phyloP scores from a whole-genome alignment of 1,284 basidiomycete species.

The Papiliotrema flavescens region DNA sequence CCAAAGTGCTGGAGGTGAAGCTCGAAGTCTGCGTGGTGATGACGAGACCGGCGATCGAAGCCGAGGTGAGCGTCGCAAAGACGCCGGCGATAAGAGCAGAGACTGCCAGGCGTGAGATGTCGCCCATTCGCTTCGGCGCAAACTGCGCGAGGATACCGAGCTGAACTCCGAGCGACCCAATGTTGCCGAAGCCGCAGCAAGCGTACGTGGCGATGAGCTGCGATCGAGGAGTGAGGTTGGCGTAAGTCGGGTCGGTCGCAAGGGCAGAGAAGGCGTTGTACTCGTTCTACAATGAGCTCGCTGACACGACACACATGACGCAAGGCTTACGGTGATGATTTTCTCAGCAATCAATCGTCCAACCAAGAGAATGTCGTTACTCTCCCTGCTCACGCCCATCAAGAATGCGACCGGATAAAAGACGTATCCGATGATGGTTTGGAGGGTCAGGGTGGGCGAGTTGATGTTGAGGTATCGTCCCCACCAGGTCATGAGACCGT shows the following conservation, averaged over 20 bases:
- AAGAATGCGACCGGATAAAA: constrained; percentile 85
- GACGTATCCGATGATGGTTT: constrained; percentile 79
- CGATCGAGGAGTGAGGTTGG: constrained; percentile 20
- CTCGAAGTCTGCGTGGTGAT: constrained; percentile 9
- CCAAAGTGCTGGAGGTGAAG: neutral
- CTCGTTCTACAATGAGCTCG: constrained; percentile 17
- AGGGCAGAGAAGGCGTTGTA: constrained; percentile 69
- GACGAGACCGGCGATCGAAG: constrained; percentile 22
- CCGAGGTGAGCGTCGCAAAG: constrained; percentile 24
- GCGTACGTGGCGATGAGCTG: constrained; percentile 48
- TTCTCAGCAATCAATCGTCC: constrained; percentile 73
- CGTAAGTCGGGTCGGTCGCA: constrained; percentile 14
- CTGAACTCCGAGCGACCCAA: constrained; percentile 74
- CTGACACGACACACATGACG: too few species aligned
- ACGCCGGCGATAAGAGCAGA: constrained; percentile 63
- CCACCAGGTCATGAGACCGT: constrained; percentile 84
- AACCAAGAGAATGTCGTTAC: constrained; percentile 42
- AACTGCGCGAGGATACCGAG: constrained; percentile 81
- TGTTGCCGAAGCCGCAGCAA: constrained; percentile 84
- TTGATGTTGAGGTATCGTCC: constrained; percentile 81
- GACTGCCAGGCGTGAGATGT: constrained; percentile 66
- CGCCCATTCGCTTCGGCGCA: constrained; percentile 68
- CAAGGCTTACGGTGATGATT: constrained; percentile 63
- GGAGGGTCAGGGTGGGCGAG: constrained; percentile 62
- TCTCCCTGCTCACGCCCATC: constrained; percentile 54